These are phyloP conservation scores for Cladosporium sp. DNA, from an alignment of 2,329 filamentous ascomycete genomes.

Conservation along the genomic window DNA sequence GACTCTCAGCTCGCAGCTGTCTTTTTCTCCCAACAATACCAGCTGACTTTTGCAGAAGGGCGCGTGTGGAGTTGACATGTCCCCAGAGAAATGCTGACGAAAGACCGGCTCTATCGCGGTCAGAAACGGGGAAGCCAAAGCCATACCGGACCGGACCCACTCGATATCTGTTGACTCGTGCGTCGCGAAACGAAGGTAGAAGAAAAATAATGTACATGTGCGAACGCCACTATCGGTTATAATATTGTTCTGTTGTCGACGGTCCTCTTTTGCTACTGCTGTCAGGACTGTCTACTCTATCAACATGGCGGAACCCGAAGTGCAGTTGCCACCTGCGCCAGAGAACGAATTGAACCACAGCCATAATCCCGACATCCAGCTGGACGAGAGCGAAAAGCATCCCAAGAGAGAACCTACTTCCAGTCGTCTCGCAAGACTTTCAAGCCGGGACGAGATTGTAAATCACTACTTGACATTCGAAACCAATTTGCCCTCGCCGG, in stretches of 20 bases:
- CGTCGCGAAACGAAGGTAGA: conserved; percentile 13
- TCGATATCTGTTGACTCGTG: conserved; percentile 17
- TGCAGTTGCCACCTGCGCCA: conserved; percentile 34
- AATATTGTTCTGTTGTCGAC: background rate
- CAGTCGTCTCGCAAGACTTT: conserved; percentile 21
- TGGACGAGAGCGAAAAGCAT: conserved; percentile 31
- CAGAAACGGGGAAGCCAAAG: conserved; percentile 2
- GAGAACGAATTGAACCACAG: conserved; percentile 22
- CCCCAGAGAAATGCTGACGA: conserved; percentile 1
- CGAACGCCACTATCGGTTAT: background rate
- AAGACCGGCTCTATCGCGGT: conserved; percentile 11
- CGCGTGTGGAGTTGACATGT: background rate
- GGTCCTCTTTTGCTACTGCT: background rate
- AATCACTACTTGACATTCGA: conserved; percentile 64
- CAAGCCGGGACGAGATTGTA: conserved; percentile 43
- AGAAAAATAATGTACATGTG: conserved; percentile 18
- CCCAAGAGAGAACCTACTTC: conserved; percentile 21
- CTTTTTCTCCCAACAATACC: background rate
- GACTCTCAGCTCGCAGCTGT: background rate
- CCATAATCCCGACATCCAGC: conserved; percentile 22
- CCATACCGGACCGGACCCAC: conserved; percentile 10
- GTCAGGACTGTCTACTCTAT: background rate
- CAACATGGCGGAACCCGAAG: conserved; percentile 41
- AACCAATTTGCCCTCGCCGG: conserved; percentile 55
- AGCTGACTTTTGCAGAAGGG: background rate